phyloP scores from a whole-genome alignment of 495 filamentous ascomycete species.

The Aspergillus nanangensis region DNA sequence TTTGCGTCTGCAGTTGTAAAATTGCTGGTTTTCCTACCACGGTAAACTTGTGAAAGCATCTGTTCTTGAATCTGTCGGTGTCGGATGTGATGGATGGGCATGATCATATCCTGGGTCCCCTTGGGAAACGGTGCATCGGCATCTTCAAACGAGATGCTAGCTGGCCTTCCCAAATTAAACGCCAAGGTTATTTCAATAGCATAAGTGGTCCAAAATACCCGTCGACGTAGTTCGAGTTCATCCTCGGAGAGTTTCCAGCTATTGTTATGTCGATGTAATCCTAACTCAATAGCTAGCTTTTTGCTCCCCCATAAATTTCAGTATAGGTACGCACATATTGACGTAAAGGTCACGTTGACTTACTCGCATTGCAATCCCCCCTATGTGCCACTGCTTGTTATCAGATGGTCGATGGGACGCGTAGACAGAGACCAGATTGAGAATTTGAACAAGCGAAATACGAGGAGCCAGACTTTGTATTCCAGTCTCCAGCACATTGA shows the following conservation, averaged over 20 bases:
- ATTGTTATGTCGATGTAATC: neutral
- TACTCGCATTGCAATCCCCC: conserved; percentile 3
- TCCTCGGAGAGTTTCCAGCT: neutral
- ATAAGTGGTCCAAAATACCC: conserved; percentile 2
- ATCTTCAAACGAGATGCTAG: conserved; percentile 1
- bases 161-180: conserved; percentile 1
- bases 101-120: neutral
- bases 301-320: neutral
- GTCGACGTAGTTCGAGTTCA: neutral
- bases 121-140: conserved; percentile 1
- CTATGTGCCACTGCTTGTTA: conserved; percentile 3
- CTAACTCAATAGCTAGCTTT: neutral
- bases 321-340: no score
- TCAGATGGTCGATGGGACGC: conserved; percentile 1
- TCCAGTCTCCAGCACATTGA: neutral
- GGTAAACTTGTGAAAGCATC: neutral
- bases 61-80: conserved; percentile 1
- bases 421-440: neutral
- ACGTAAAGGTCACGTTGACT: neutral
- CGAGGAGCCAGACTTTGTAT: neutral
- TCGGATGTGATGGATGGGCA: conserved; percentile 1
- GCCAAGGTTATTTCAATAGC: conserved; percentile 1
- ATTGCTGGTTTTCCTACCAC: neutral
- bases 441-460: conserved; percentile 1
- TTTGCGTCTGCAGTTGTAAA: neutral